Evolutionary conservation across 306 rosid genomes (phyloP).

Genomic region (Dryas drummondii): DNA sequence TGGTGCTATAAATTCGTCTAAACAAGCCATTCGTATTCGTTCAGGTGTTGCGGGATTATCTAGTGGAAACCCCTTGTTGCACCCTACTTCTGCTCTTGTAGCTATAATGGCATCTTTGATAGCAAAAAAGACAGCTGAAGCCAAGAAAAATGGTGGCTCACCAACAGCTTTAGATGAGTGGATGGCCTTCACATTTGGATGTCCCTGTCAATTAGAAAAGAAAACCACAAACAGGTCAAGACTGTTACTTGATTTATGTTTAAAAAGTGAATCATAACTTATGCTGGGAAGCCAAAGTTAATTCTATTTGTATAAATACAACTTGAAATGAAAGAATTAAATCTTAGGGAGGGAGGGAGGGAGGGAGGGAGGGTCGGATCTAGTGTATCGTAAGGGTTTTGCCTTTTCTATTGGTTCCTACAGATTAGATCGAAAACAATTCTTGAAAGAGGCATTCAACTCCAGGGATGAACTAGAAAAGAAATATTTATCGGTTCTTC

Average conservation of each 20-base stretch:
- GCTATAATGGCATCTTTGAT: constrained; percentile 82
- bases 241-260: background rate
- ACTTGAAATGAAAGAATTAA: background rate
- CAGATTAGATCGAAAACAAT: too few relatives aligned
- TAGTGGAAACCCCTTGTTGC: constrained; percentile 79
- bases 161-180: constrained; percentile 98
- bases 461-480: too few relatives aligned
- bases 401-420: too few relatives aligned
- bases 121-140: constrained; percentile 75
- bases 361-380: too few relatives aligned
- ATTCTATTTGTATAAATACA: background rate
- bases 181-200: constrained; percentile 88
- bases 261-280: too few relatives aligned
- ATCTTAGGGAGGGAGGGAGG: background rate
- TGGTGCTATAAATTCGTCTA: constrained; percentile 57
- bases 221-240: background rate
- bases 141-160: constrained; percentile 95
- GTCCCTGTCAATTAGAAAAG: constrained; percentile 55
- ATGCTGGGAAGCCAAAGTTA: background rate
- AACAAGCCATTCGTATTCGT: constrained; percentile 91
- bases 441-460: too few relatives aligned
- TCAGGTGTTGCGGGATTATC: constrained; percentile 95
- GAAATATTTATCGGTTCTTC: too few relatives aligned
- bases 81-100: constrained; percentile 68
- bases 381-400: too few relatives aligned